These are phyloP conservation scores for Castanopsis chinensis DNA, from an alignment of 306 rosid species.

Conservation along the genomic window DNA sequence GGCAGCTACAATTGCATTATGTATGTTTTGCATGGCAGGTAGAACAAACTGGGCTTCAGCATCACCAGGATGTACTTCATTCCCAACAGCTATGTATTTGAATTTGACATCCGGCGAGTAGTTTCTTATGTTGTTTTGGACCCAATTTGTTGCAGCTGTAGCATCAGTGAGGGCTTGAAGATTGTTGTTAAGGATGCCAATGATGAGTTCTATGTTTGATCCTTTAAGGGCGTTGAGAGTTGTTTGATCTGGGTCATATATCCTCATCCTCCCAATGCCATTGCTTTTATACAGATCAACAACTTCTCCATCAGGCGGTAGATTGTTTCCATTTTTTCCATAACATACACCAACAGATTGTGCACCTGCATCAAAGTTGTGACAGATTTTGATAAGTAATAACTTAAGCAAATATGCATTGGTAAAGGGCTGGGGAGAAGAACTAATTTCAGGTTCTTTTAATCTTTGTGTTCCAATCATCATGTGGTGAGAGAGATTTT, in stretches of 20 bases:
- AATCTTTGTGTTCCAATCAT: neutral
- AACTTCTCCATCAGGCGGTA: no score
- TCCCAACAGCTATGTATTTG: conserved; percentile 46
- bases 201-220: conserved; percentile 43
- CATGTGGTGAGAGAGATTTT: no score
- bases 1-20: conserved; percentile 28
- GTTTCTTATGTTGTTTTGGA: conserved; percentile 21
- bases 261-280: no score
- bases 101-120: conserved; percentile 37
- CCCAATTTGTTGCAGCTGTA: conserved; percentile 39
- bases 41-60: conserved; percentile 18
- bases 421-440: no score
- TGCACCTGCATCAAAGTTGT: neutral
- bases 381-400: neutral
- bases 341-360: no score
- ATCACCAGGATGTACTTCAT: conserved; percentile 32
- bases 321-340: no score
- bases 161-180: conserved; percentile 31
- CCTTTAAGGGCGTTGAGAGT: conserved; percentile 45
- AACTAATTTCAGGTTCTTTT: no score
- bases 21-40: conserved; percentile 37
- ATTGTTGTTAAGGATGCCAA: conserved; percentile 24
- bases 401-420: neutral
- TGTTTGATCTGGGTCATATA: conserved; percentile 30
- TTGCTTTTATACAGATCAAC: no score